Conservation (phyloP, 2,329 filamentous ascomycete species). For the Arachnomyces sp. region DNA sequence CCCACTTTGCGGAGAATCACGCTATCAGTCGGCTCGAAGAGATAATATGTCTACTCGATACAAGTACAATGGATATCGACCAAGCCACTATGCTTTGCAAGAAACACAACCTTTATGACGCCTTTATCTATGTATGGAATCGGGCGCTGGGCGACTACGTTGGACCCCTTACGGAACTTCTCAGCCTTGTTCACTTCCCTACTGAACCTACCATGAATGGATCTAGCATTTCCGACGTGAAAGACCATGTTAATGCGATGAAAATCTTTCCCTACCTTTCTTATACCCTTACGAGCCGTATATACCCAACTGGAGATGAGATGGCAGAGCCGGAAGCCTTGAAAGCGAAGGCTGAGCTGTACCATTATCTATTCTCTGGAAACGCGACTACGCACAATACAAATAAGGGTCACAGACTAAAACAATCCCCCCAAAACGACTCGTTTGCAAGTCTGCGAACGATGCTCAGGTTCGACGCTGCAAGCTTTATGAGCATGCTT, state of each 20-base stretch:
- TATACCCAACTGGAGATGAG: slow-evolving; percentile 78
- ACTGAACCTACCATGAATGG: slow-evolving; percentile 23
- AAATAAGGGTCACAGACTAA: slow-evolving; percentile 2
- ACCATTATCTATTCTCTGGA: slow-evolving; percentile 89
- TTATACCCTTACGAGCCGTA: slow-evolving; percentile 77
- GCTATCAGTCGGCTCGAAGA: slow-evolving; percentile 78
- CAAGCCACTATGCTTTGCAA: slow-evolving; percentile 87
- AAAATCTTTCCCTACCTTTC: slow-evolving; percentile 95
- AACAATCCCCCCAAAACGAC: slow-evolving; percentile 46
- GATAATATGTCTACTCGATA: slow-evolving; percentile 88
- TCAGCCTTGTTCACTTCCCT: slow-evolving; percentile 40
- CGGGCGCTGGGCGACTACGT: slow-evolving; percentile 82
- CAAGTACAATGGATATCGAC: slow-evolving; percentile 84
- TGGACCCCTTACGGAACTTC: slow-evolving; percentile 77
- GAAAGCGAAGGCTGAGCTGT: slow-evolving; percentile 78
- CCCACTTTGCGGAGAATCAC: slow-evolving; percentile 68
- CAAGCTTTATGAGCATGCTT: slow-evolving; percentile 87
- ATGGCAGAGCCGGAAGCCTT: slow-evolving; percentile 66
- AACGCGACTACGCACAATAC: slow-evolving; percentile 56
- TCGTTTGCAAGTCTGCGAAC: slow-evolving; percentile 79
- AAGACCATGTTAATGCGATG: slow-evolving; percentile 58
- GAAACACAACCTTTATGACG: slow-evolving; percentile 86
- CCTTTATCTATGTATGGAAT: slow-evolving; percentile 95
- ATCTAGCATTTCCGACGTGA: slow-evolving; percentile 48
- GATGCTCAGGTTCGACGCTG: slow-evolving; percentile 79